Evolutionary conservation across 495 filamentous ascomycete genomes (phyloP).

Genomic region (Aspergillus asperescens): DNA sequence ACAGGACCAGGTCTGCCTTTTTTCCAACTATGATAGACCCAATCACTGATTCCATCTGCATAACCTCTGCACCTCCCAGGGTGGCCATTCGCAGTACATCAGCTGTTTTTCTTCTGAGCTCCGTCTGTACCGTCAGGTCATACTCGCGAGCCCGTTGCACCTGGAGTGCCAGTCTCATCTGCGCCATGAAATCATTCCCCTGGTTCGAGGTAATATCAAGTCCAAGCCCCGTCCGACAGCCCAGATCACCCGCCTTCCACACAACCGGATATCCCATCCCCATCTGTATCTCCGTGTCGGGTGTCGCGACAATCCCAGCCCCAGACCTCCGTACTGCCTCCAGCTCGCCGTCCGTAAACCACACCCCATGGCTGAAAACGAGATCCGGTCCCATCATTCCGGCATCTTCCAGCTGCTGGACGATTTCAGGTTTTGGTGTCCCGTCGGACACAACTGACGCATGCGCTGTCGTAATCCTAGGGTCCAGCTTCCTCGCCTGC

Average conservation of each 20-base stretch:
- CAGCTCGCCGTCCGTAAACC: background rate
- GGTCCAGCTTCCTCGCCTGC: background rate
- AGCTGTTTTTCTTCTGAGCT: background rate
- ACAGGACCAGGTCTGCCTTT: slow-evolving; percentile 7
- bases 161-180: slow-evolving; percentile 8
- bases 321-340: background rate
- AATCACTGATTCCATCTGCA: slow-evolving; percentile 4
- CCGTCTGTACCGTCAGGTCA: background rate
- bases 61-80: slow-evolving; percentile 4
- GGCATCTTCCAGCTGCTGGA: background rate
- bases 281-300: slow-evolving; percentile 10
- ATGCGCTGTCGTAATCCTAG: slow-evolving; percentile 1
- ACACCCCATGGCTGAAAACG: slow-evolving; percentile 7
- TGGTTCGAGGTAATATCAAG: slow-evolving; percentile 12
- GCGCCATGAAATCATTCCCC: slow-evolving; percentile 7
- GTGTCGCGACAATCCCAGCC: slow-evolving; percentile 1
- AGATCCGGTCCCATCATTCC: background rate
- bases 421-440: background rate
- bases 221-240: slow-evolving; percentile 4
- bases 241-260: background rate
- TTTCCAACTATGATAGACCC: slow-evolving; percentile 4
- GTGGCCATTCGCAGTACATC: slow-evolving; percentile 5
- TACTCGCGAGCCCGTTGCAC: slow-evolving; percentile 1
- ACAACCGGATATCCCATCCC: slow-evolving; percentile 9
- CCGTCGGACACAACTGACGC: background rate